A percentile compares a stretch with the other conserved stretches of the same genome.
Evolutionary conservation across 1,139 yeast species (phyloP).

Genomic region (Cylindricascospora bacillispora): DNA sequence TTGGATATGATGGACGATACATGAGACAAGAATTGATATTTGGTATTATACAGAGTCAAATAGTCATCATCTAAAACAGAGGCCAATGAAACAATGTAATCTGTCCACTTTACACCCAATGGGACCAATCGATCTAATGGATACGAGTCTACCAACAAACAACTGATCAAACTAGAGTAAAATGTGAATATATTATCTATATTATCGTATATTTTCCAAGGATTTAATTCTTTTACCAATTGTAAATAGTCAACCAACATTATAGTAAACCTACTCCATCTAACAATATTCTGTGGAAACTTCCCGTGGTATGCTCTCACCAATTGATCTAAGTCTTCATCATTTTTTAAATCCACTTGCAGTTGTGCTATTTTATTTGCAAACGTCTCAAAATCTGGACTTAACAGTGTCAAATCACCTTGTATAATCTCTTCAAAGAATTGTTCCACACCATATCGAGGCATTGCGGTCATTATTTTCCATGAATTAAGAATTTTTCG

Average conservation of each 20-base stretch:
- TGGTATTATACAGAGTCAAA: conserved; percentile 11
- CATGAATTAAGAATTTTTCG: too few species aligned
- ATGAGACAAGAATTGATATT: conserved; percentile 20
- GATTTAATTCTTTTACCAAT: conserved; percentile 21
- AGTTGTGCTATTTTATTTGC: conserved; percentile 17
- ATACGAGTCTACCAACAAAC: conserved; percentile 20
- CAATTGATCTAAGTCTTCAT: conserved; percentile 11
- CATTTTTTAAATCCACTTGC: conserved; percentile 12
- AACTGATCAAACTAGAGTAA: conserved; percentile 20
- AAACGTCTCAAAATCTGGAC: conserved; percentile 10
- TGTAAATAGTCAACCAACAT: conserved; percentile 18
- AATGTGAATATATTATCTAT: conserved; percentile 20
- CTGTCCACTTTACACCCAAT: conserved; percentile 15
- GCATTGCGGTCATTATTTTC: conserved; percentile 2
- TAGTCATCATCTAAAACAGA: conserved; percentile 15
- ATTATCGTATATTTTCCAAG: conserved; percentile 24
- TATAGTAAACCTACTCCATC: conserved; percentile 23
- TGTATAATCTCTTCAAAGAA: neutral
- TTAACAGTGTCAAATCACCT: conserved; percentile 3
- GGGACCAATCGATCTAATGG: conserved; percentile 18
- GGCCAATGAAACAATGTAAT: conserved; percentile 19
- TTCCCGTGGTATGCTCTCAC: conserved; percentile 14
- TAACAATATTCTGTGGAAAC: conserved; percentile 3
- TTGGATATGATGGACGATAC: conserved; percentile 22
- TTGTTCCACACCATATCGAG: conserved; percentile 1